Evolutionary conservation across 2,329 filamentous ascomycete species (phyloP), one percentile per base, ranked within the genome.

Genomic region (Fusarium sublunatum): DNA sequence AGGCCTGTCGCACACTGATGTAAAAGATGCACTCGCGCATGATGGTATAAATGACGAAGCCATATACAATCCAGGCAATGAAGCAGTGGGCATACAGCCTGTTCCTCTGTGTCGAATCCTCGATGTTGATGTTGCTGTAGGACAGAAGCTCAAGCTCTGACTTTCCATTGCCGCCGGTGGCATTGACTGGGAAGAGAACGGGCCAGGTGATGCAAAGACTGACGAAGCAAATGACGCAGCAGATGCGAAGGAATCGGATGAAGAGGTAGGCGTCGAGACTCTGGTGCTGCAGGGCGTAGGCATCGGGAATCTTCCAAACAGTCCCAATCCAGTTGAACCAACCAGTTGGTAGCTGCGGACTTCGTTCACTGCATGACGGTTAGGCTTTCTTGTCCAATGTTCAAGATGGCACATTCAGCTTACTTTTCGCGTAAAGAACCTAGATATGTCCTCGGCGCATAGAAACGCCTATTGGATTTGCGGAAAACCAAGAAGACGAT

Each of bases 1-100:
- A 98, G 1, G 94, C 94, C 78, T 98, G 95, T 64, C 94, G 91
- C 48, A 98, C 79, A 70, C 96, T 96, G 79, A 97, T 91, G 76
- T 93, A 96, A 83, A 90, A 98, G 70, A 99, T 89, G 73, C 89
- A 89, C 77, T 99, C 95, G 61, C 95, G 88, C 28, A 92, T 92
- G 51, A 99, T 87, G 71, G 92, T 91, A 77, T 92, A 94, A 76
- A 97, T 88, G 58, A 99, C 83, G 74, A 98, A 97, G 53, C 86
- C 80, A 69, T 97, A 92, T 73, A 93, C 97, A 48, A 92, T 77
- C 85, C 91, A 97, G 1, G 89, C 91, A 29, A 95, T 82, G 40
- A 90, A 82, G n/a, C 86, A 85, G 74, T 97, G 93, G 0, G 92
- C 94, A 72, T 90, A 97, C 72, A 90, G 89, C 62, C 86, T 86